phyloP scores from a whole-genome alignment of 306 rosid genomes.

The Medicago ruthenica region DNA sequence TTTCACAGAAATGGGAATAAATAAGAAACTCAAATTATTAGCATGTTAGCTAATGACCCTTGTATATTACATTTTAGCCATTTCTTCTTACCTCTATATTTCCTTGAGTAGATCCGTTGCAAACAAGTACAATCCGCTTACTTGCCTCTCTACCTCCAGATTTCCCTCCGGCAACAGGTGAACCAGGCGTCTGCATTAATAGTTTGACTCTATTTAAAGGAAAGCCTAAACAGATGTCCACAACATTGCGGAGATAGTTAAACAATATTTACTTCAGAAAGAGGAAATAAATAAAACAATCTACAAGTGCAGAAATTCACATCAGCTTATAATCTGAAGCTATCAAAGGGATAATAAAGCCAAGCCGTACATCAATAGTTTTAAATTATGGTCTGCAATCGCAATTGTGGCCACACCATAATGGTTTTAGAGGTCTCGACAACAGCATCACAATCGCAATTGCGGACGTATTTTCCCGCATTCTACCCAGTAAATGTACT shows the following conservation, averaged over 20 bases:
- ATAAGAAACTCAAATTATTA: conserved; percentile 13
- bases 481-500: conserved; percentile 14
- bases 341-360: conserved; percentile 6
- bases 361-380: not conserved
- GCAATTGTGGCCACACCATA: not conserved
- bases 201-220: conserved; percentile 47
- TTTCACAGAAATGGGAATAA: conserved; percentile 20
- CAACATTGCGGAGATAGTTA: conserved; percentile 6
- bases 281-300: conserved; percentile 31
- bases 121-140: conserved; percentile 71
- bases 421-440: not conserved
- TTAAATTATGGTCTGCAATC: not conserved
- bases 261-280: conserved; percentile 2
- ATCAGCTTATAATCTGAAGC: conserved; percentile 31
- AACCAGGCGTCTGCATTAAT: conserved; percentile 88
- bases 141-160: conserved; percentile 77
- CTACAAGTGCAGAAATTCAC: conserved; percentile 10
- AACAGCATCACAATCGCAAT: not conserved
- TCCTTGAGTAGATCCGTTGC: conserved; percentile 73
- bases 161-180: conserved; percentile 80
- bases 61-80: conserved; percentile 35
- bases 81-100: conserved; percentile 59
- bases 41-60: conserved; percentile 6
- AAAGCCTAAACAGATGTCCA: conserved; percentile 38
- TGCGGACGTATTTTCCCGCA: not conserved